These are phyloP conservation scores for Lenzites betulinus DNA, from an alignment of 768 basidiomycete genomes.

Conservation along the genomic window DNA sequence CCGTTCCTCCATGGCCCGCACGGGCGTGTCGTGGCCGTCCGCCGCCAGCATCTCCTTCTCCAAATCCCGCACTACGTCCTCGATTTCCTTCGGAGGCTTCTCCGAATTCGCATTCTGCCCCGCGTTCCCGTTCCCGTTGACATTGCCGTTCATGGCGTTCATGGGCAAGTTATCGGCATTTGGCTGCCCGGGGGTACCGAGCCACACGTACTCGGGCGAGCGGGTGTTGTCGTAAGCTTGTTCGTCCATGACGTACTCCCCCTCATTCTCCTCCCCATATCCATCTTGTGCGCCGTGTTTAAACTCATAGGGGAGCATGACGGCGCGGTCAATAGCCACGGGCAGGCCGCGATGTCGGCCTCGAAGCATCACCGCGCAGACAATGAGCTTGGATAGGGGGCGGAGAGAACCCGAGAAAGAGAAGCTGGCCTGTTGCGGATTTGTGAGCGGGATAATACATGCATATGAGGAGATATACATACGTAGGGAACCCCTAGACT, in stretches of 20 bases:
- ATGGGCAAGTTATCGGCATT: background rate
- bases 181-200: background rate
- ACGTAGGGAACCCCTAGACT: conserved; percentile 87
- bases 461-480: conserved; percentile 28
- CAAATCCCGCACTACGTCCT: background rate
- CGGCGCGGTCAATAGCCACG: conserved; percentile 85
- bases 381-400: conserved; percentile 83
- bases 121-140: no score
- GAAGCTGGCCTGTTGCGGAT: conserved; percentile 61
- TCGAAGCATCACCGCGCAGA: conserved; percentile 90
- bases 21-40: background rate
- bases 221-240: background rate
- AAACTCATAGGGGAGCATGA: conserved; percentile 63
- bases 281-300: conserved; percentile 17
- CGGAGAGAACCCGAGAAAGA: conserved; percentile 79
- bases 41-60: background rate
- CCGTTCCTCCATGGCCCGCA: background rate
- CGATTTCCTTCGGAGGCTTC: background rate
- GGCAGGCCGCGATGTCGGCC: conserved; percentile 89
- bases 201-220: background rate
- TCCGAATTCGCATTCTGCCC: background rate
- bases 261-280: conserved; percentile 5
- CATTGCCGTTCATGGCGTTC: no score
- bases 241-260: conserved; percentile 8
- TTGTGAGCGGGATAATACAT: conserved; percentile 10